Conservation (phyloP, 345 rosid species). For the Hibiscus trionum region DNA sequence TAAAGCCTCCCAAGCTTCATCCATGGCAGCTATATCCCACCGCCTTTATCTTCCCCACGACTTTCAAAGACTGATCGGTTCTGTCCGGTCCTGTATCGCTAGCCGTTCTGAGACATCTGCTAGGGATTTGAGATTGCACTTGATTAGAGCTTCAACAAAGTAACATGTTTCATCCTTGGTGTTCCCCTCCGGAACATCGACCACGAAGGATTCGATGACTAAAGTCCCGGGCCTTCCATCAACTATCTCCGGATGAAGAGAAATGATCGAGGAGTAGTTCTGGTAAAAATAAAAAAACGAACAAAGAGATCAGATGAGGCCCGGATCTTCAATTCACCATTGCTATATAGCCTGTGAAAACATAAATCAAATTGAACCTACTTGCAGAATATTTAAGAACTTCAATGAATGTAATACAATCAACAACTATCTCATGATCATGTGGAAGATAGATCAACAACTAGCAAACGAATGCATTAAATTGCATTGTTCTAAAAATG, state of each 20-base stretch:
- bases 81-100: conserved; percentile 62
- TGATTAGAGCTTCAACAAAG: conserved; percentile 84
- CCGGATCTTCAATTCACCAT: background rate
- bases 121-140: conserved; percentile 86
- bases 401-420: background rate
- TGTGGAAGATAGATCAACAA: background rate
- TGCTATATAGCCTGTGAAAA: background rate
- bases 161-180: conserved; percentile 94
- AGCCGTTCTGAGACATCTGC: conserved; percentile 82
- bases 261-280: conserved; percentile 90
- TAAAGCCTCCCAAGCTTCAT: conserved; percentile 46
- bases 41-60: background rate
- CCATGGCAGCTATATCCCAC: conserved; percentile 32
- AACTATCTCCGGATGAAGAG: conserved; percentile 81
- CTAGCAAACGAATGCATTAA: background rate
- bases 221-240: conserved; percentile 80
- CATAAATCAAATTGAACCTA: background rate
- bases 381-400: background rate
- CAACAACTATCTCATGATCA: background rate
- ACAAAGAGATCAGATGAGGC: background rate
- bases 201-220: conserved; percentile 85
- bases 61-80: conserved; percentile 37
- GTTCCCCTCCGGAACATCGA: conserved; percentile 90
- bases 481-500: background rate
- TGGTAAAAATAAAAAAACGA: conserved; percentile 20